Percentiles rank a stretch among this genome's conserved stretches.
Evolutionary conservation across 139 green algal genomes (phyloP).

Genomic region (Chlorella sp.): DNA sequence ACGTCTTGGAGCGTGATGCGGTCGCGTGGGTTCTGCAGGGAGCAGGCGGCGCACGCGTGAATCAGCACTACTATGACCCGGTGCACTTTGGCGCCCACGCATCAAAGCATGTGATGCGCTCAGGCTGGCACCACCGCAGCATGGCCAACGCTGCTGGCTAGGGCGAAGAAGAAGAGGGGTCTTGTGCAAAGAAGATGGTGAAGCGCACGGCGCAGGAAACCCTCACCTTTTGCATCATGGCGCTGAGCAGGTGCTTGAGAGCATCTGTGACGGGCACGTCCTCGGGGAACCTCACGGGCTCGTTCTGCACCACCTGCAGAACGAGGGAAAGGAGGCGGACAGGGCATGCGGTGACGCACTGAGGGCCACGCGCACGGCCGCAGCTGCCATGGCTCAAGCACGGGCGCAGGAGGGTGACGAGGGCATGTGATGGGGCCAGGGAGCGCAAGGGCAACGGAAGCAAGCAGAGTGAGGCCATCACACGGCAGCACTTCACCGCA

Average conservation of each 20-base stretch:
- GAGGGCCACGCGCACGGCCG: background rate
- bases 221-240: constrained; percentile 67
- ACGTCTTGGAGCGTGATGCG: constrained; percentile 60
- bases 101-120: too few relatives aligned
- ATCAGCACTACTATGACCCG: too few relatives aligned
- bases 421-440: background rate
- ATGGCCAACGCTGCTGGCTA: too few relatives aligned
- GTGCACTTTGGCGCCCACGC: too few relatives aligned
- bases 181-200: too few relatives aligned
- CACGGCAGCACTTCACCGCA: background rate
- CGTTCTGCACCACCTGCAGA: constrained; percentile 55
- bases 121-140: too few relatives aligned
- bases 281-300: constrained; percentile 60
- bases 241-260: constrained; percentile 56
- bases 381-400: background rate
- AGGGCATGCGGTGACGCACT: background rate
- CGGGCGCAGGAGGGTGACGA: too few relatives aligned
- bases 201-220: too few relatives aligned
- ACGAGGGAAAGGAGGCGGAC: background rate
- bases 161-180: too few relatives aligned
- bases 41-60: too few relatives aligned
- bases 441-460: too few relatives aligned
- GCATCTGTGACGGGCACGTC: constrained; percentile 35
- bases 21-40: constrained; percentile 54
- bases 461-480: background rate